phyloP scores from a whole-genome alignment of 768 basidiomycete species.

The Pholiota molesta region DNA sequence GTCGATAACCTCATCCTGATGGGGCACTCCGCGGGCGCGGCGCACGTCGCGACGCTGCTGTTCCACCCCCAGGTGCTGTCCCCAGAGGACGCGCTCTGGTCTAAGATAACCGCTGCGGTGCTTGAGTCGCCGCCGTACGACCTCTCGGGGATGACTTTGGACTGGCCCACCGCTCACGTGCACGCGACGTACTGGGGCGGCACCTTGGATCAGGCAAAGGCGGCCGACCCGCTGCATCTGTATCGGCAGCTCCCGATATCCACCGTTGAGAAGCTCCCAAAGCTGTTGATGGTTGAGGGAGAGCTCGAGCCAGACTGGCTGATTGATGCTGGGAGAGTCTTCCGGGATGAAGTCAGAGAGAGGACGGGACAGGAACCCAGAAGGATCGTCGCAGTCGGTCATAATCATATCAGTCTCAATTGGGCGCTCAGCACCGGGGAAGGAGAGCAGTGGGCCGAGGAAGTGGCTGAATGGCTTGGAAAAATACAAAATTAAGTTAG shows the following conservation, averaged over 20 bases:
- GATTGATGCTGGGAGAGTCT: constrained; percentile 34
- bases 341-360: constrained; percentile 41
- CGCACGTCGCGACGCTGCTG: constrained; percentile 48
- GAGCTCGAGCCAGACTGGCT: constrained; percentile 58
- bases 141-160: constrained; percentile 28
- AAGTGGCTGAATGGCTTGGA: constrained; percentile 44
- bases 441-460: constrained; percentile 65
- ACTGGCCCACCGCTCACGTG: constrained; percentile 28
- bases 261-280: constrained; percentile 44
- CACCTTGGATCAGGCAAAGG: constrained; percentile 34
- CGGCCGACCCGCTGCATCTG: constrained; percentile 44
- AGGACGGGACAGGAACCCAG: constrained; percentile 34
- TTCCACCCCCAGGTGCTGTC: constrained; percentile 39
- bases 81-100: constrained; percentile 28
- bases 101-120: constrained; percentile 46
- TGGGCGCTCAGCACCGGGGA: constrained; percentile 53
- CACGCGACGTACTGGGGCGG: constrained; percentile 45
- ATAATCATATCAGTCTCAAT: constrained; percentile 66
- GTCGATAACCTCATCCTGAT: constrained; percentile 47
- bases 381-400: constrained; percentile 46
- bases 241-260: constrained; percentile 38
- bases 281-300: constrained; percentile 48
- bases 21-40: constrained; percentile 67
- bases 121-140: constrained; percentile 50
- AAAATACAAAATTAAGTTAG: neutral